These are phyloP conservation scores for Aureobasidium sp. DNA, from an alignment of 2,329 filamentous ascomycete species.

Conservation along the genomic window DNA sequence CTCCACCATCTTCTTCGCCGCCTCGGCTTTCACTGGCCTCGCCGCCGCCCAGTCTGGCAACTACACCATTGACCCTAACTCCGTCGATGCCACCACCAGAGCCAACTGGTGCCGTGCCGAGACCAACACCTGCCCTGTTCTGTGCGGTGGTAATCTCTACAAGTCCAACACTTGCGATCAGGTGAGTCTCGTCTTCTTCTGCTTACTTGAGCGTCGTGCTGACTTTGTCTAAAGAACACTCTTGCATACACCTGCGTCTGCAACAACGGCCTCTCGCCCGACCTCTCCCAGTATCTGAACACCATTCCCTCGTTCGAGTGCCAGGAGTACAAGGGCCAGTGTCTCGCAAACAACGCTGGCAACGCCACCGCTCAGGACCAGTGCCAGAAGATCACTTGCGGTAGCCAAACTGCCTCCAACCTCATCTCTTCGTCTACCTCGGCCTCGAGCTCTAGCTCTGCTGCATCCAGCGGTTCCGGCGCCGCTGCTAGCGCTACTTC, in stretches of 20 bases:
- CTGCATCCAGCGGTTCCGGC: conserved; percentile 23
- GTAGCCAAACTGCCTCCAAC: conserved; percentile 41
- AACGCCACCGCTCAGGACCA: conserved; percentile 32
- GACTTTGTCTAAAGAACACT: conserved; percentile 28
- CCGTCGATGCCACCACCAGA: conserved; percentile 32
- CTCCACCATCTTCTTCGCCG: conserved; percentile 40
- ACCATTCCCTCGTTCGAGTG: conserved; percentile 57
- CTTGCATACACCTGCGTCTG: conserved; percentile 54
- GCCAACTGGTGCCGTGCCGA: conserved; percentile 53
- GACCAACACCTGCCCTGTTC: conserved; percentile 52
- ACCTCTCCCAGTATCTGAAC: conserved; percentile 49
- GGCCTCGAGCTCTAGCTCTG: conserved; percentile 20
- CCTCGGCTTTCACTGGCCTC: conserved; percentile 40
- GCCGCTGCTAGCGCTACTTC: conserved; percentile 28
- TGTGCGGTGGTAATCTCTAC: conserved; percentile 48
- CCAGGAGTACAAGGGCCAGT: conserved; percentile 42
- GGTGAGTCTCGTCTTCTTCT: conserved; percentile 38
- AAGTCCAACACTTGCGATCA: conserved; percentile 48
- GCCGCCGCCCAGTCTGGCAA: conserved; percentile 31
- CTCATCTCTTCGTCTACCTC: conserved; percentile 28
- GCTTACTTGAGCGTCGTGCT: neutral
- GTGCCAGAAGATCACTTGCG: conserved; percentile 49
- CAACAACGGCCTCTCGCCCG: conserved; percentile 47
- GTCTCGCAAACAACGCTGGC: conserved; percentile 34
- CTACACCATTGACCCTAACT: conserved; percentile 37